These are phyloP conservation scores for Pisolithus tinctorius DNA, from an alignment of 768 basidiomycete genomes.

Conservation along the genomic window DNA sequence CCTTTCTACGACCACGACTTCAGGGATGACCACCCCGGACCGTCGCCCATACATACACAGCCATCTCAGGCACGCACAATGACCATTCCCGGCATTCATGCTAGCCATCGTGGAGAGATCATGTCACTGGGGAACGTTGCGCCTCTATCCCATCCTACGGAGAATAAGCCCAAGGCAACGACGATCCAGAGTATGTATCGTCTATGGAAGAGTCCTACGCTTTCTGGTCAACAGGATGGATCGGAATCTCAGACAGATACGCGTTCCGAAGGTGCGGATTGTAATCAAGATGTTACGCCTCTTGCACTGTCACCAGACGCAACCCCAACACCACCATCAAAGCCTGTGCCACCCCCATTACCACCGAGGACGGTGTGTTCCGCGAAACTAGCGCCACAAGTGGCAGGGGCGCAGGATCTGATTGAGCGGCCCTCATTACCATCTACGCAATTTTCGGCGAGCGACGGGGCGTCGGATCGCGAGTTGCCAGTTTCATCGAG, in stretches of 20 bases:
- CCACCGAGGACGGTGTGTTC: slow-evolving; percentile 36
- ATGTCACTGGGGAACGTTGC: slow-evolving; percentile 80
- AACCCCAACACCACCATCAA: slow-evolving; percentile 14
- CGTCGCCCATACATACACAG: slow-evolving; percentile 62
- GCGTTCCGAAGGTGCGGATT: slow-evolving; percentile 12
- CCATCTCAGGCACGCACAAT: slow-evolving; percentile 70
- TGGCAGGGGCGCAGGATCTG: slow-evolving; percentile 13
- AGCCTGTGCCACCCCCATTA: slow-evolving; percentile 30
- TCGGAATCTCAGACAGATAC: slow-evolving; percentile 10
- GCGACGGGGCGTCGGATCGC: slow-evolving; percentile 1
- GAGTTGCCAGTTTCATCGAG: slow-evolving; percentile 2
- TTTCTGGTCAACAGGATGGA: slow-evolving; percentile 20
- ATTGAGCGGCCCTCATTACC: slow-evolving; percentile 16
- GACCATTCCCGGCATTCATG: slow-evolving; percentile 86
- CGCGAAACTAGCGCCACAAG: slow-evolving; percentile 24
- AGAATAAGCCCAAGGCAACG: slow-evolving; percentile 37
- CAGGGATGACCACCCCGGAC: slow-evolving; percentile 26
- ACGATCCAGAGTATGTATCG: slow-evolving; percentile 67
- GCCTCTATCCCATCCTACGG: slow-evolving; percentile 33
- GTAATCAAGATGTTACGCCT: slow-evolving; percentile 25
- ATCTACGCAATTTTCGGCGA: slow-evolving; percentile 43
- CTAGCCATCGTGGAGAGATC: slow-evolving; percentile 72
- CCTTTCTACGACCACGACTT: slow-evolving; percentile 27
- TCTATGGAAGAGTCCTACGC: slow-evolving; percentile 57
- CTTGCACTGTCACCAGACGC: slow-evolving; percentile 20